Evolutionary conservation across 2,329 filamentous ascomycete species (phyloP).

Genomic region (Phialophora tarda): DNA sequence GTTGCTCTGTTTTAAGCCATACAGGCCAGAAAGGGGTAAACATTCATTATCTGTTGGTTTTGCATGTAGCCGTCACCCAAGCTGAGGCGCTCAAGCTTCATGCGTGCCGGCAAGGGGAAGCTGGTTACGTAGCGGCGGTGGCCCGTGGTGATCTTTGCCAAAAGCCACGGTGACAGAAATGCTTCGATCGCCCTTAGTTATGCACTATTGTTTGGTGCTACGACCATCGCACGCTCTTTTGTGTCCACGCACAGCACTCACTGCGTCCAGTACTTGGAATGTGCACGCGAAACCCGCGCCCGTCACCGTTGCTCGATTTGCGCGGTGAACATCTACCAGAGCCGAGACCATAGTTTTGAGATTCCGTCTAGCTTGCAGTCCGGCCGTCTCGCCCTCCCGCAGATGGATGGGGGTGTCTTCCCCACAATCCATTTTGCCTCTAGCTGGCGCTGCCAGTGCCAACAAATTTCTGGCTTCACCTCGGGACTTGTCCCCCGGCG

Average conservation of each 20-base stretch:
- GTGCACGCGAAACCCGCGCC: not conserved
- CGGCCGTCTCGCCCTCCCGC: slow-evolving; percentile 1
- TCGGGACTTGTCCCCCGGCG: not conserved
- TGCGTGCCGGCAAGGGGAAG: too few relatives aligned
- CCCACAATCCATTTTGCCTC: slow-evolving; percentile 6
- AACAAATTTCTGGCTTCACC: slow-evolving; percentile 5
- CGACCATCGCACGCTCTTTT: not conserved
- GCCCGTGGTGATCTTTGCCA: not conserved
- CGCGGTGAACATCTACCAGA: not conserved
- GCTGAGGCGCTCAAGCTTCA: too few relatives aligned
- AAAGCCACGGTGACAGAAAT: not conserved
- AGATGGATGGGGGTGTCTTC: not conserved
- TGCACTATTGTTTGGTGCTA: not conserved
- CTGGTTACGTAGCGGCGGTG: not conserved
- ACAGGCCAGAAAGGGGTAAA: not conserved
- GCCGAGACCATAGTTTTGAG: not conserved
- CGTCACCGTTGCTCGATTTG: not conserved
- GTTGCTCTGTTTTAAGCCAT: not conserved
- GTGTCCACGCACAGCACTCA: not conserved
- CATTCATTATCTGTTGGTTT: not conserved
- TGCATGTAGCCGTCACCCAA: not conserved
- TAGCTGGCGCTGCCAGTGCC: not conserved
- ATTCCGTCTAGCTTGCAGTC: slow-evolving; percentile 1
- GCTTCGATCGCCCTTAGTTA: not conserved
- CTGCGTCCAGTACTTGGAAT: too few relatives aligned